phyloP scores from a whole-genome alignment of 495 filamentous ascomycete genomes.

The Apiosordaria backusii region DNA sequence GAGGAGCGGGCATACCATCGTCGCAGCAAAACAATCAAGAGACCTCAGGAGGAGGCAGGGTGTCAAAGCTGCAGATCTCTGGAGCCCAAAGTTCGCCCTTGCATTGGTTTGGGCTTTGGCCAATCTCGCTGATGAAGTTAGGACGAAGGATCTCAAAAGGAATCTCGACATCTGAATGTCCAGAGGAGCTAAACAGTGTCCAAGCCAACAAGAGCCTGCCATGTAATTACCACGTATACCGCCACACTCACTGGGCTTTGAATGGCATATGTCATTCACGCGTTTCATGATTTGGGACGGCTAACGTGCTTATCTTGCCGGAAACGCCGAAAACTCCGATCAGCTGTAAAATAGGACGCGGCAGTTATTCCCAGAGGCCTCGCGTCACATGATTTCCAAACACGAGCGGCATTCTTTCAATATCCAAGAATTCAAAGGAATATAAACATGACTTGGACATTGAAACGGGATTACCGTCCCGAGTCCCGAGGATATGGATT shows the following conservation, averaged over 20 bases:
- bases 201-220: not conserved
- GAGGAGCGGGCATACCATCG: not conserved
- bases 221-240: not conserved
- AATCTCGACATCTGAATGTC: not conserved
- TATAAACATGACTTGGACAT: not conserved
- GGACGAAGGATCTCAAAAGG: too few relatives aligned
- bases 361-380: not conserved
- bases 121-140: not conserved
- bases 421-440: not conserved
- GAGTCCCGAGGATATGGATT: not conserved
- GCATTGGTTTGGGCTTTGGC: not conserved
- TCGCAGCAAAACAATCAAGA: too few relatives aligned
- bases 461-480: not conserved
- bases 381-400: not conserved
- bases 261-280: not conserved
- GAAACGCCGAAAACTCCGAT: not conserved
- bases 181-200: not conserved
- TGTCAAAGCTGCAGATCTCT: too few relatives aligned
- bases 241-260: not conserved
- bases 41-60: not conserved
- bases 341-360: not conserved
- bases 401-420: not conserved
- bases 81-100: not conserved
- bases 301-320: not conserved
- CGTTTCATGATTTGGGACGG: not conserved